A percentile compares a stretch with the other conserved stretches of the same genome.
phyloP scores from a whole-genome alignment of 768 basidiomycete species.

The Leccinum truebloodii region DNA sequence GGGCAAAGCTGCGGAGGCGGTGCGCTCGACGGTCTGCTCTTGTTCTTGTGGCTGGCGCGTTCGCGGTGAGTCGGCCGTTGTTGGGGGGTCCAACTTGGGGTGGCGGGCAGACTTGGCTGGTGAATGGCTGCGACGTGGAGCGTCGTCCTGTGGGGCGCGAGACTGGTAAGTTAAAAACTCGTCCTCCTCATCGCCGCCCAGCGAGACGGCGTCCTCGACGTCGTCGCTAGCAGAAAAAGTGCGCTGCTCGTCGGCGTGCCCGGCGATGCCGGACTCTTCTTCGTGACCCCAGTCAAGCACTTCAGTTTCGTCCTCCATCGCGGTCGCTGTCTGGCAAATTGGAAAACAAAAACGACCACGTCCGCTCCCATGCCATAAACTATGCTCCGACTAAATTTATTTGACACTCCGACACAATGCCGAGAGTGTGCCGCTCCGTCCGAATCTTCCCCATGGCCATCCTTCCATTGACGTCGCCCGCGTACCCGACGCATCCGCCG shows the following conservation, averaged over 20 bases:
- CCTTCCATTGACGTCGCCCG: constrained; percentile 34
- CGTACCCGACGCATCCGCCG: constrained; percentile 22
- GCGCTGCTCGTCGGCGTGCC: constrained; percentile 40
- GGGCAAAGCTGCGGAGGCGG: constrained; percentile 23
- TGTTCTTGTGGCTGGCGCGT: constrained; percentile 6
- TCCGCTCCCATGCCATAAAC: not conserved
- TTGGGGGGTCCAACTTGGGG: constrained; percentile 16
- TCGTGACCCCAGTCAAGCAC: constrained; percentile 70
- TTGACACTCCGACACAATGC: constrained; percentile 22
- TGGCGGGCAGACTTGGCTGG: constrained; percentile 21
- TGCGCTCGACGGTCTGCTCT: constrained; percentile 12
- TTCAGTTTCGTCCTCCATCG: constrained; percentile 70
- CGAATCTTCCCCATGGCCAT: constrained; percentile 29
- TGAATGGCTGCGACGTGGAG: constrained; percentile 25
- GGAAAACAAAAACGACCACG: constrained; percentile 17
- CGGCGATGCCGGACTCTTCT: constrained; percentile 45
- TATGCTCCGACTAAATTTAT: constrained; percentile 19
- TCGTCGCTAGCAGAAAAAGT: constrained; percentile 38
- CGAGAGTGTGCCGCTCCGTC: constrained; percentile 18
- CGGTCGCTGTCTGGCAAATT: constrained; percentile 13
- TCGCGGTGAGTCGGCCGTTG: constrained; percentile 5
- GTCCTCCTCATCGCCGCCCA: constrained; percentile 73
- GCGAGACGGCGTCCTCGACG: constrained; percentile 65
- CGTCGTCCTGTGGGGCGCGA: constrained; percentile 13
- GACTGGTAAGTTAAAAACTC: constrained; percentile 51